Percentiles rank a stretch among this genome's conserved stretches.
Conservation (phyloP, 176 grass and related monocot genomes). For the Zizania latifolia region DNA sequence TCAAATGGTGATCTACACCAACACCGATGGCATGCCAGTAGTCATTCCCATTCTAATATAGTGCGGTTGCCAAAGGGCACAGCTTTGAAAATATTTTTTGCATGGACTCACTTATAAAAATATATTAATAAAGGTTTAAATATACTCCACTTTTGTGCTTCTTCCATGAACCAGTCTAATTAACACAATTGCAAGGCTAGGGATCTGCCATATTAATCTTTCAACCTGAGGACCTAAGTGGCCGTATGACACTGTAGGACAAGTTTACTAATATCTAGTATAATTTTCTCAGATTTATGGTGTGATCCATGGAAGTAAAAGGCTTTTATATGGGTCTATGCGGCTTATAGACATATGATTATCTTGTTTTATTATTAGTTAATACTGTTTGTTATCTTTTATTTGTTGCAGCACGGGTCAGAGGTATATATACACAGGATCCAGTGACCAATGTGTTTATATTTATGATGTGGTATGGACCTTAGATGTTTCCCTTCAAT, state of each 20-base stretch:
- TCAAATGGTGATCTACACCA: too few relatives aligned
- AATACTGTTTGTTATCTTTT: conserved; percentile 4
- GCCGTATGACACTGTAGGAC: neutral
- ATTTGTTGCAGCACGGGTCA: conserved; percentile 74
- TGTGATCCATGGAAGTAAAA: neutral
- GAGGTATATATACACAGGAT: conserved; percentile 97
- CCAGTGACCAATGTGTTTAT: conserved; percentile 64
- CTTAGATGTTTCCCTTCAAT: neutral
- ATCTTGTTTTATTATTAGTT: conserved; percentile 1
- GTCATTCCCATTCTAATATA: too few relatives aligned
- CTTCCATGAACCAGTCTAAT: neutral
- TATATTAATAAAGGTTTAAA: too few relatives aligned
- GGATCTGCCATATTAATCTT: neutral
- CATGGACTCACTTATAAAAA: too few relatives aligned
- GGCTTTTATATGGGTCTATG: neutral
- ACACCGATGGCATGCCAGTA: too few relatives aligned
- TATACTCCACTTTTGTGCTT: neutral
- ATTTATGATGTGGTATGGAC: conserved; percentile 77
- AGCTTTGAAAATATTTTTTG: too few relatives aligned
- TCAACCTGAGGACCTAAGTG: neutral
- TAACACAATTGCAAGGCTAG: neutral
- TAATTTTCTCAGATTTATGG: neutral
- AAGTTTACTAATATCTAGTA: neutral
- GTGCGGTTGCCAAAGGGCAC: too few relatives aligned
- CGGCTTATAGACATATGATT: neutral